Base-by-base conservation (phyloP, 225 moss, liverwort and hornwort species). In the Rhytidiadelphus loreus region DNA sequence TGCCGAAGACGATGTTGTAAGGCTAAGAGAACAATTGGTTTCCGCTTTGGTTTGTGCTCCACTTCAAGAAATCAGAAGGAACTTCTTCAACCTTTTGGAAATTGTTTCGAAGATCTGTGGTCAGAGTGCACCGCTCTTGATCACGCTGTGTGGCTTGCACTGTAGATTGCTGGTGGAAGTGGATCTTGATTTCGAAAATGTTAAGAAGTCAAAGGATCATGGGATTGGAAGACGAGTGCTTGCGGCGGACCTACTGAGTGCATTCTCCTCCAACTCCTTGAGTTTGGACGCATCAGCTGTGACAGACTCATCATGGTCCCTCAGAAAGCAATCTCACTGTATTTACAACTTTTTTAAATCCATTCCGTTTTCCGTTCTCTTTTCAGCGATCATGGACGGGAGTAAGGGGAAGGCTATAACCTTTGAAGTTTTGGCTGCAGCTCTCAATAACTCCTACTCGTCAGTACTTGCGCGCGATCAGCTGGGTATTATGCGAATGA, bases 311-410 rank as follows among this genome's bases (percentile, higher is more conserved):
- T 82, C 86, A 53, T 65, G 61, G 17, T 61, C 84, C 62, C 55
- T 89, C 29, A 68, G 86, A 77, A 76, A 83, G 41, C 88, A 80
- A 83, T 88, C 90, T 64, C 78, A 87, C 53, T 65, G 41, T 64
- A 35, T 86, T 58, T 88, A 80, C 75, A 35, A 52, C 69, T 94
- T 92, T 90, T 83, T 94, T 62, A 88, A 80, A 87, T 88, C 83
- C 71, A 81, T 92, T 32, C 96, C 98, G 12, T 95, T 98, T 90
- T 82, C 95, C 55, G 90, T 96, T 76, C 86, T 97, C 84, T 96
- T 98, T 85, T 85, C 94, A 88, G 92, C 94, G 75, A 91, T 95
- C 39, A 88, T 95, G 82, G 86, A 92, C 59, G 88, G 91, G 61
- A 90, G 77, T 20, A 63, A 88, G 55, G 91, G 92, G 85, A 86